These are phyloP conservation scores for Leccinum rimulosum DNA, from an alignment of 768 basidiomycete genomes.

Conservation along the genomic window DNA sequence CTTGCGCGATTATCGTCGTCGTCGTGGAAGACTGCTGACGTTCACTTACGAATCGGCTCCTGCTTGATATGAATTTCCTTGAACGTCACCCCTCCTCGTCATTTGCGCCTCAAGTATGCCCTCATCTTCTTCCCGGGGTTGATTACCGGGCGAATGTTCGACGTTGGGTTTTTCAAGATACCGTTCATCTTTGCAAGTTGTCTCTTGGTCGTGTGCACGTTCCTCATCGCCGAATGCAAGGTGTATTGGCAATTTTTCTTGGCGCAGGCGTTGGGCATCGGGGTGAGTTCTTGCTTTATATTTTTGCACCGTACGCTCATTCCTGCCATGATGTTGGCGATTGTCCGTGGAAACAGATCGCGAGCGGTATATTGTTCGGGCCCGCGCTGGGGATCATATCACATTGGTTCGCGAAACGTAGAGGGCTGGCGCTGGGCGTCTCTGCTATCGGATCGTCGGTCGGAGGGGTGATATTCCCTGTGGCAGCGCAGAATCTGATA, in stretches of 20 bases:
- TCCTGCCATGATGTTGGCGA: neutral
- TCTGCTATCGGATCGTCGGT: conserved; percentile 64
- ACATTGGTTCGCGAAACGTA: conserved; percentile 69
- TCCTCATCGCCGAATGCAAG: conserved; percentile 70
- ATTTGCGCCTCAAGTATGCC: conserved; percentile 46
- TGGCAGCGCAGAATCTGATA: conserved; percentile 54
- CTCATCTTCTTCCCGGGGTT: conserved; percentile 62
- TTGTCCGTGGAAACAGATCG: conserved; percentile 20
- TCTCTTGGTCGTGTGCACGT: conserved; percentile 51
- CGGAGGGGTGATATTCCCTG: conserved; percentile 69
- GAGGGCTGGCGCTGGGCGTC: conserved; percentile 58
- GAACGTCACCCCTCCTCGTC: neutral
- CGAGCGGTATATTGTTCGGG: conserved; percentile 60
- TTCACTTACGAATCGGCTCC: neutral
- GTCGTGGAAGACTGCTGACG: neutral
- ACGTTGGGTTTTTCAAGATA: conserved; percentile 62
- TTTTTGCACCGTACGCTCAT: neutral
- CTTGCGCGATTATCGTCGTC: neutral
- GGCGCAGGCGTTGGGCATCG: conserved; percentile 67
- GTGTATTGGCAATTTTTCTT: conserved; percentile 77
- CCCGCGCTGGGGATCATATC: conserved; percentile 57
- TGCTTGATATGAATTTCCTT: neutral
- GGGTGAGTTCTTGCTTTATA: conserved; percentile 39
- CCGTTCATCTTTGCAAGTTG: conserved; percentile 48
- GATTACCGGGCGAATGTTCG: conserved; percentile 66